Evolutionary conservation across 768 basidiomycete species (phyloP), one percentile per base, ranked within the genome.

Genomic region (Clavulina sp.): DNA sequence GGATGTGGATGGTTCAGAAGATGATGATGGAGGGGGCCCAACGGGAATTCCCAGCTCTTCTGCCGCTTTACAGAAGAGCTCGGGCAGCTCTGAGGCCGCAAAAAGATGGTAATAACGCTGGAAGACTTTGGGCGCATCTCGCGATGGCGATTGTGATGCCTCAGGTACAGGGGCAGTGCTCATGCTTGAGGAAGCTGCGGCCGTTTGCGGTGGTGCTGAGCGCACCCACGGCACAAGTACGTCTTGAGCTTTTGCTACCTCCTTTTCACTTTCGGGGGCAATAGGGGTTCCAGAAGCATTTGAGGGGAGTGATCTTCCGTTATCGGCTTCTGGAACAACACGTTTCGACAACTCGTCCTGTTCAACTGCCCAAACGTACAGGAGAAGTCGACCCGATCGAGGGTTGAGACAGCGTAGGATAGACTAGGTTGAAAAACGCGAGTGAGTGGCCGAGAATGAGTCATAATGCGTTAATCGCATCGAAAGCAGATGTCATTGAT

Each of bases 21-120:
- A n/a, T 26, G 9, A 26, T 26, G 29, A 28, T 26, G 51, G 46
- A 32, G 60, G 60, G 2, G 64, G 52, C 4, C 78, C 75, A 29
- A 88, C 67, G 3, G 63, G 54, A 26, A 89, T 60, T 0, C 68
- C 73, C 53, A 87, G 62, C 23, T 67, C 74, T 28, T 60, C 55
- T 2, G 82, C 82, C 0, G 91, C 89, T 31, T 74, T 69, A 5
- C 55, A 51, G 4, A 83, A 75, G 6, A 95, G 71, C 9, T 63
- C 64, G 18, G 61, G 56, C 46, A 99, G 73, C 65, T 99, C 95
- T 19, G 81, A 84, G 40, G 76, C 68, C 0, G 77, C 73, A 61
- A 96, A 99, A 75, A 99, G 84, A 63, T 99, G 95, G 62, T 99
- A 99, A 62, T 95, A 99, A 51, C 95, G 74, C 61, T 89, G 79